These are phyloP conservation scores for Pseudogymnoascus sp. DNA, from an alignment of 2,329 filamentous ascomycete species.

Conservation along the genomic window DNA sequence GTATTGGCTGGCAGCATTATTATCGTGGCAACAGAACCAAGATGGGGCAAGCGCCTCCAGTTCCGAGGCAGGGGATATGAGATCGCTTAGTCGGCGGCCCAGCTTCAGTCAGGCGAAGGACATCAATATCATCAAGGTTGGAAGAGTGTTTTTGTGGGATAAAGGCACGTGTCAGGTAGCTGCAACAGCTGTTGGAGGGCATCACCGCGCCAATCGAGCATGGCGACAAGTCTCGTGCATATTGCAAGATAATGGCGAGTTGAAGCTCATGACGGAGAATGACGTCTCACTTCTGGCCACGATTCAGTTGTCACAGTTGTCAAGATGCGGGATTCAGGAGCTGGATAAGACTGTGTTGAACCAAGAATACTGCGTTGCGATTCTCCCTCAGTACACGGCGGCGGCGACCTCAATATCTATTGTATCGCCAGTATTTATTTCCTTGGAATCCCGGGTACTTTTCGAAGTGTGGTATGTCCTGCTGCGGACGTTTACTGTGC, in stretches of 20 bases:
- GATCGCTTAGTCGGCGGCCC: constrained; percentile 34
- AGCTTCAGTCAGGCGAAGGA: constrained; percentile 49
- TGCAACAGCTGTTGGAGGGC: constrained; percentile 40
- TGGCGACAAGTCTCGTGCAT: constrained; percentile 92
- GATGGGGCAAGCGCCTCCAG: constrained; percentile 11
- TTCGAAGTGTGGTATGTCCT: constrained; percentile 98
- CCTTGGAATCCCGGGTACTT: constrained; percentile 77
- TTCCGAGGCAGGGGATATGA: neutral
- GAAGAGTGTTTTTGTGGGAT: constrained; percentile 86
- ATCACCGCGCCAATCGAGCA: constrained; percentile 50
- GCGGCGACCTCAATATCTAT: constrained; percentile 66
- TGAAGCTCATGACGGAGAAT: constrained; percentile 82
- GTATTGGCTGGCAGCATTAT: constrained; percentile 69
- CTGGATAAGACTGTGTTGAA: constrained; percentile 85
- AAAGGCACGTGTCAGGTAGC: constrained; percentile 53
- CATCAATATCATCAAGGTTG: constrained; percentile 87
- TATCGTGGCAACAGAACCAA: constrained; percentile 66
- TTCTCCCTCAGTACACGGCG: constrained; percentile 86
- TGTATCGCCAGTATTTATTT: constrained; percentile 81
- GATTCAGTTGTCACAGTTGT: constrained; percentile 81
- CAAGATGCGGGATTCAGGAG: constrained; percentile 82
- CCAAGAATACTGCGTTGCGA: constrained; percentile 87
- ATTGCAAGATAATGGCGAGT: constrained; percentile 86
- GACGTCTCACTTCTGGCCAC: constrained; percentile 73
- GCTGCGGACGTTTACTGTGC: constrained; percentile 81